Percentiles rank a stretch among this genome's conserved stretches.
Conservation (phyloP, 108 stramenopile species). For the Nitzschia sp. region DNA sequence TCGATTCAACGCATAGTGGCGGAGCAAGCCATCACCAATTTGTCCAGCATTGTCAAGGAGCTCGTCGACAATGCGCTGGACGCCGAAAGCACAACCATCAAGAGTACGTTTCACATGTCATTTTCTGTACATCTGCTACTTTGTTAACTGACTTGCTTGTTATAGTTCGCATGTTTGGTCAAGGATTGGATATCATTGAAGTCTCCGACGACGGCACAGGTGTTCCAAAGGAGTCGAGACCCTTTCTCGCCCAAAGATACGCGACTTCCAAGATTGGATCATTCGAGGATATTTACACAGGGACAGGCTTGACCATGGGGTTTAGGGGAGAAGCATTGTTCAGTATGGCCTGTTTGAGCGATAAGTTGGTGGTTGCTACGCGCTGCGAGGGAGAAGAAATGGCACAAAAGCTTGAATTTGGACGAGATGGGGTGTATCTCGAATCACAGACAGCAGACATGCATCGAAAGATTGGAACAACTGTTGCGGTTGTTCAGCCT, state of each 20-base stretch:
- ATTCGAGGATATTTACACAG: slow-evolving; percentile 75
- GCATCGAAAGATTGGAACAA: slow-evolving; percentile 79
- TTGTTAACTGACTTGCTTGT: not conserved
- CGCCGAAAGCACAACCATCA: slow-evolving; percentile 67
- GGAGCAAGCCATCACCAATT: slow-evolving; percentile 84
- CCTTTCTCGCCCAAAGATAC: slow-evolving; percentile 69
- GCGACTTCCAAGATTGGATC: slow-evolving; percentile 78
- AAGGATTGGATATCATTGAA: slow-evolving; percentile 79
- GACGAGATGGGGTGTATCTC: slow-evolving; percentile 46
- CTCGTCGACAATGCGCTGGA: slow-evolving; percentile 90
- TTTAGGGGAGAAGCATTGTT: slow-evolving; percentile 93
- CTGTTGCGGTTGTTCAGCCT: slow-evolving; percentile 74
- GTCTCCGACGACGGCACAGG: slow-evolving; percentile 86
- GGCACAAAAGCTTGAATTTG: slow-evolving; percentile 64
- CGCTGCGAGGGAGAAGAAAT: slow-evolving; percentile 54
- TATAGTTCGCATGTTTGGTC: slow-evolving; percentile 71
- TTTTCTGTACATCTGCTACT: not conserved
- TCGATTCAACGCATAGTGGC: slow-evolving; percentile 73
- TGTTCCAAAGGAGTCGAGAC: slow-evolving; percentile 57
- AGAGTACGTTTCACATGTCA: slow-evolving; percentile 46
- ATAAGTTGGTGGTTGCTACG: slow-evolving; percentile 64
- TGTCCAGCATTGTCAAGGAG: slow-evolving; percentile 86
- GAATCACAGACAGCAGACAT: slow-evolving; percentile 24
- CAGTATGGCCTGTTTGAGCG: slow-evolving; percentile 65
- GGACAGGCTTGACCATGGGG: slow-evolving; percentile 35